Base-by-base conservation (phyloP, 2,329 filamentous ascomycete species). In the Emmonsiellopsis sp. region DNA sequence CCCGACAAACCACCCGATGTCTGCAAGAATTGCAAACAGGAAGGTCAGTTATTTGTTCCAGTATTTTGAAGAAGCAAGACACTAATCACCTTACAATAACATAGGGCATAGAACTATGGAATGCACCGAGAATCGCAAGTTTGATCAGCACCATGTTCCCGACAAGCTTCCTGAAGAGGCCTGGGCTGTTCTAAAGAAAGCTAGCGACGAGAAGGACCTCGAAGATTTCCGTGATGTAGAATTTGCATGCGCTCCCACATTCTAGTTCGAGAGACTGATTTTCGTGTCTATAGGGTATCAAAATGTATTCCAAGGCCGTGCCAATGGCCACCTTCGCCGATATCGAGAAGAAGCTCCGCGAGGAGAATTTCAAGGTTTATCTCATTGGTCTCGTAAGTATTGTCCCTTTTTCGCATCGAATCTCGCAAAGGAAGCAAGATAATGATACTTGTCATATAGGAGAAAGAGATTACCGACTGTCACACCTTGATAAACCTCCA, bases 401-500 rank as follows among this genome's bases (percentile, higher is more conserved):
- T 32, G 17, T n/a, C 37, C 21, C 39, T 21, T 14, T 42, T 3
- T n/a, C 17, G 3, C 40, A 31, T 42, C 40, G 40, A 14, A 13
- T 42, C 17, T 14, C 14, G 5, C 40, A 42, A 42, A 42, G 17
- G n/a, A 8, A 14, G 40, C 40, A 42, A n/a, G 37, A 49, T 59
- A 21, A 58, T 52, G 42, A 56, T 55, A 32, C 47, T 50, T 46
- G 55, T 53, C 27, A 48, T 52, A 39, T n/a, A 75, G 72, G 67
- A 72, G 60, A 68, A 74, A 60, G 63, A 71, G 63, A 57, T 69
- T 51, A 58, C 61, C 7, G 67, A 71, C 34, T 72, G 70, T 43
- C 74, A 74, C 60, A 79, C 71, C 47, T 68, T 79, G 27, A 74
- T 82, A 57, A 73, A 78, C 56, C 68, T 81, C 8, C 71, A 79